Evolutionary conservation across 176 grass and related monocot genomes (phyloP), one percentile per base, ranked within the genome.

Genomic region (Puccinellia tenuiflora): DNA sequence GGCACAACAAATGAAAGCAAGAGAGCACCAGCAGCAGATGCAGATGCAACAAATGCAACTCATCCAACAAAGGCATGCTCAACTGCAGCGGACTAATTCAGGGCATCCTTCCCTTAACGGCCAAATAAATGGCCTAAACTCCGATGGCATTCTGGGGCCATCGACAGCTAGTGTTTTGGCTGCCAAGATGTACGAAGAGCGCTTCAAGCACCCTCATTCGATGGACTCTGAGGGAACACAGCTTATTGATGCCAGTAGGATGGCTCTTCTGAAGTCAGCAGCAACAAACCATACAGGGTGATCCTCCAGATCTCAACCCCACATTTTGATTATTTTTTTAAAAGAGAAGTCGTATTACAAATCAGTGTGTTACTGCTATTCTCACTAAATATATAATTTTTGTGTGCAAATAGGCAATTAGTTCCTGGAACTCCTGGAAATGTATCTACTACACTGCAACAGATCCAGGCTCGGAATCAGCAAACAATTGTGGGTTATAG

Each of bases 101-200:
- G 82, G 78, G 25, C 90, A 92, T n/a, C n/a, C n/a, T n/a, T n/a
- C n/a, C 54, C 88, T 93, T 86, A 93, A 84, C 57, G 86, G 92
- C 65, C 81, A 92, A 61, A 86, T 98, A 76, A 97, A 85, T 66
- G 63, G 88, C 31, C 75, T 89, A 75, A 98, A 95, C 35, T 87
- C 95, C 48, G 92, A 98, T 59, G 85, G 90, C 46, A 89, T 98
- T 90, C 74, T 94, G 65, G 95, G 90, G 10, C 88, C 88, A 51
- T 90, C 95, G 51, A 92, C 95, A 75, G 92, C 95, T 77, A 98
- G 92, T 88, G 88, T 93, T 65, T 93, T 98, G 50, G 95, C 95
- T 82, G 95, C 92, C 52, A 98, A 94, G 84, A 94, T 98, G 85
- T 98, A 98, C 42, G 95, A 98, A 92, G 95, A 98, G 47, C 92